Evolutionary conservation across 2,329 filamentous ascomycete species (phyloP), one percentile per base, ranked within the genome.

Genomic region (Phialophora macrospora): DNA sequence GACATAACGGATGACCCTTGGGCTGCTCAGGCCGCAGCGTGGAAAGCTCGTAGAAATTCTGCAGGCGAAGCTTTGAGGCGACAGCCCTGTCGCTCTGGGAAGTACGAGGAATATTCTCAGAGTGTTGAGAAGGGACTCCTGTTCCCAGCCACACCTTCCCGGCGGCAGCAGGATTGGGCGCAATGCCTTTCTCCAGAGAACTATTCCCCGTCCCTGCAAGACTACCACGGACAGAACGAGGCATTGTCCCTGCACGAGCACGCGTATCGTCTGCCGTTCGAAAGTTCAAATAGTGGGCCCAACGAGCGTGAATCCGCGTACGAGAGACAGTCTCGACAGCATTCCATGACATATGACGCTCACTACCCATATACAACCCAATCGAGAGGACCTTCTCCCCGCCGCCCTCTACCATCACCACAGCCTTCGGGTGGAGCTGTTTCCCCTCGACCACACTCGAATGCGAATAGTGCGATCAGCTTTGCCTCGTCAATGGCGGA

Each of bases 1-100:
- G 70, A 72, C 59, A 65, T 71, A 17, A 67, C 55, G 6, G 64
- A 60, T 48, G 63, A 67, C 60, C 61, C 55, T 17, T 72, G 71
- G 71, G 54, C 63, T 12, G 34, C 55, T 26, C 70, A 72, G 44
- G 67, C 68, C n/a, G 62, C 62, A 20, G 59, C 59, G 7, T 71
- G 71, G 71, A 58, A 62, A 60, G 65, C 63, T 56, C 62, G 64
- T 26, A 52, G 65, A 46, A 57, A 62, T 14, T 64, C 66, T 41
- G 62, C 67, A 24, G 63, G 66, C 26, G 55, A 59, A 30, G 55
- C 54, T 11, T 30, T 68, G 5, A 61, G 56, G 28, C 24, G 32
- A n/a, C 66, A 61, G 14, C 63, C 61, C 58, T 34, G 60, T 55
- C 32, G 64, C 5, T 38, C 46, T 56, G 26, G 30, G 17, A n/a